Percentiles rank a stretch among this genome's conserved stretches.
Conservation (phyloP, 768 basidiomycete genomes). For the Coprinopsis marcescibilis region DNA sequence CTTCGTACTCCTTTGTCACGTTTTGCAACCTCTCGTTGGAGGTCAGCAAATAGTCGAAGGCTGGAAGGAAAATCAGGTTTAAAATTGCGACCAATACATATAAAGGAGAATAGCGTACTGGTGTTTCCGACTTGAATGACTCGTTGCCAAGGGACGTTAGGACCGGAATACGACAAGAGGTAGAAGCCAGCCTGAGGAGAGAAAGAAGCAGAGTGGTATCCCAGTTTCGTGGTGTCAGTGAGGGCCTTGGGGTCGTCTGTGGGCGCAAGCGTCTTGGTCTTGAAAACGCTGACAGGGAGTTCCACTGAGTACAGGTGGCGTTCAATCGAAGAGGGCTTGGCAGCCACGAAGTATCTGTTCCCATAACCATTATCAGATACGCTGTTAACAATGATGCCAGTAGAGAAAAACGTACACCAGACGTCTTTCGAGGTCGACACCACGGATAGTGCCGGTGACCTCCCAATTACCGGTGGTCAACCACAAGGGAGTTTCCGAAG, state of each 20-base stretch:
- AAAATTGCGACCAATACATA: not conserved
- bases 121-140: constrained; percentile 50
- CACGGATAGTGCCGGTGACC: constrained; percentile 68
- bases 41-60: constrained; percentile 59
- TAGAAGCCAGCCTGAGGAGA: constrained; percentile 87
- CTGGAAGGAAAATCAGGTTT: constrained; percentile 26
- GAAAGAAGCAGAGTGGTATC: constrained; percentile 65
- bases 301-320: constrained; percentile 79
- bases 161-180: constrained; percentile 73
- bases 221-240: constrained; percentile 47
- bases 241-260: constrained; percentile 38
- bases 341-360: constrained; percentile 80
- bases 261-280: constrained; percentile 29
- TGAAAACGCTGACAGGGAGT: constrained; percentile 38
- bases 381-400: constrained; percentile 12
- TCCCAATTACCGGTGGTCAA: constrained; percentile 90
- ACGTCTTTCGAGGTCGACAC: constrained; percentile 60
- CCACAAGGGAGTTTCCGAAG: constrained; percentile 65
- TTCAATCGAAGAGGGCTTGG: constrained; percentile 74
- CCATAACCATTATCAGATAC: not conserved
- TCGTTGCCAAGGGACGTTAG: constrained; percentile 82
- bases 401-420: constrained; percentile 54
- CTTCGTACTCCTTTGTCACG: constrained; percentile 62
- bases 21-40: constrained; percentile 64
- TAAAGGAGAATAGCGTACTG: constrained; percentile 23